These are phyloP conservation scores for Blumeriella jaapii DNA, from an alignment of 2,329 filamentous ascomycete species.

Conservation along the genomic window DNA sequence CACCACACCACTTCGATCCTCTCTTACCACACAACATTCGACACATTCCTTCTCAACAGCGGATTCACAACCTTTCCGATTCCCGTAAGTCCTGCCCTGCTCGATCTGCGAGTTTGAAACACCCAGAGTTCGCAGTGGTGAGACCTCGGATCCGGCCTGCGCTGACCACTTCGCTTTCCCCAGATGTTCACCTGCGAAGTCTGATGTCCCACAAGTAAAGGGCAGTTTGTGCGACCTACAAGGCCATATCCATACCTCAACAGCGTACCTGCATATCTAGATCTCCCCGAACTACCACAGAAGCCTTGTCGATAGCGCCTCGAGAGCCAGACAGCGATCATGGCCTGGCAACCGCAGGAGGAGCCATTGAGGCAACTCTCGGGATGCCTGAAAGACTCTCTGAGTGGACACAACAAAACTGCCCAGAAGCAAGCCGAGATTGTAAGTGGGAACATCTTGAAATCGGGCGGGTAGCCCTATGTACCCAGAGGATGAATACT, in stretches of 20 bases:
- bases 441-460: slow-evolving; percentile 40
- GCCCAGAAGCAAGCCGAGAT: slow-evolving; percentile 83
- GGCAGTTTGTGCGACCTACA: slow-evolving; percentile 23
- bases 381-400: slow-evolving; percentile 79
- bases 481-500: slow-evolving; percentile 2
- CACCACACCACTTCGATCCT: slow-evolving; percentile 3
- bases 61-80: background rate
- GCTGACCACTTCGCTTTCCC: slow-evolving; percentile 7
- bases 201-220: slow-evolving; percentile 25
- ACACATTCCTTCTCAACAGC: slow-evolving; percentile 1
- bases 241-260: slow-evolving; percentile 14
- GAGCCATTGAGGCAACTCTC: slow-evolving; percentile 84
- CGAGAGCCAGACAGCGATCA: slow-evolving; percentile 30
- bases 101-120: background rate
- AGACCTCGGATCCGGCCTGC: background rate
- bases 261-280: slow-evolving; percentile 25
- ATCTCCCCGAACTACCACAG: slow-evolving; percentile 13
- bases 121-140: background rate
- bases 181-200: slow-evolving; percentile 22
- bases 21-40: slow-evolving; percentile 3
- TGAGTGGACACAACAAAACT: slow-evolving; percentile 69
- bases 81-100: background rate
- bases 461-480: background rate
- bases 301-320: slow-evolving; percentile 13
- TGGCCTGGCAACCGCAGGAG: slow-evolving; percentile 87